These are phyloP conservation scores for Moniliella sp. DNA, from an alignment of 1,284 basidiomycete genomes.

Conservation along the genomic window DNA sequence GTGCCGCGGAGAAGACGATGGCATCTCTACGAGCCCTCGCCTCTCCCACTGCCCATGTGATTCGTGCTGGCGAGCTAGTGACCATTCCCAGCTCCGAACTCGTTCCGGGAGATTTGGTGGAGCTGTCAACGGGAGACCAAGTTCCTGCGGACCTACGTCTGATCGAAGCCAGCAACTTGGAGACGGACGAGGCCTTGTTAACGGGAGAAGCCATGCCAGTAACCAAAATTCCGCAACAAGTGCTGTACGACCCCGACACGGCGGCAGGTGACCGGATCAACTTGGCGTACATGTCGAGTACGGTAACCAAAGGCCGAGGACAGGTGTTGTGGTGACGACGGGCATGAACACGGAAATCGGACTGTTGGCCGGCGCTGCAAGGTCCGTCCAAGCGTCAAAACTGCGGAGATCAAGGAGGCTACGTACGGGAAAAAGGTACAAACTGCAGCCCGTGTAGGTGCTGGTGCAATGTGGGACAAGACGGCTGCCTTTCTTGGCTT, in stretches of 20 bases:
- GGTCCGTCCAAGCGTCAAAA: conserved; percentile 19
- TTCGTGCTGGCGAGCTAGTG: conserved; percentile 40
- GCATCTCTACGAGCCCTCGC: conserved; percentile 43
- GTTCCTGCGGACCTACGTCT: conserved; percentile 28
- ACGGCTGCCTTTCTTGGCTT: conserved; percentile 31
- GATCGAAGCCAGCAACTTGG: conserved; percentile 30
- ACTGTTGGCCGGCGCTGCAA: conserved; percentile 25
- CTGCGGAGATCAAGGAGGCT: conserved; percentile 39
- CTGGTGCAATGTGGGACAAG: conserved; percentile 32
- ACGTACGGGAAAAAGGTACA: conserved; percentile 31
- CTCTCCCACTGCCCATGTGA: conserved; percentile 45
- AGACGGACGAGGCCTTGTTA: conserved; percentile 46
- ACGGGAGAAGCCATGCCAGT: conserved; percentile 50
- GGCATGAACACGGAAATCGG: conserved; percentile 41
- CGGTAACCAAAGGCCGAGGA: conserved; percentile 47
- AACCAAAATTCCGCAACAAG: conserved; percentile 37
- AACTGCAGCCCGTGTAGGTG: conserved; percentile 34
- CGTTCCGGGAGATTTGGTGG: conserved; percentile 39
- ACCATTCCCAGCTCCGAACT: conserved; percentile 44
- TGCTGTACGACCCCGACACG: conserved; percentile 11
- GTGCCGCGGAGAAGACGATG: conserved; percentile 44
- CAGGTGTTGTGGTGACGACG: conserved; percentile 43
- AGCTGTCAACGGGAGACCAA: conserved; percentile 26
- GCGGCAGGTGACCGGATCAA: conserved; percentile 43
- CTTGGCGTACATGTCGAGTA: conserved; percentile 44